Evolutionary conservation across 2,329 filamentous ascomycete genomes (phyloP).

Genomic region (Aspergillus fijiensis): DNA sequence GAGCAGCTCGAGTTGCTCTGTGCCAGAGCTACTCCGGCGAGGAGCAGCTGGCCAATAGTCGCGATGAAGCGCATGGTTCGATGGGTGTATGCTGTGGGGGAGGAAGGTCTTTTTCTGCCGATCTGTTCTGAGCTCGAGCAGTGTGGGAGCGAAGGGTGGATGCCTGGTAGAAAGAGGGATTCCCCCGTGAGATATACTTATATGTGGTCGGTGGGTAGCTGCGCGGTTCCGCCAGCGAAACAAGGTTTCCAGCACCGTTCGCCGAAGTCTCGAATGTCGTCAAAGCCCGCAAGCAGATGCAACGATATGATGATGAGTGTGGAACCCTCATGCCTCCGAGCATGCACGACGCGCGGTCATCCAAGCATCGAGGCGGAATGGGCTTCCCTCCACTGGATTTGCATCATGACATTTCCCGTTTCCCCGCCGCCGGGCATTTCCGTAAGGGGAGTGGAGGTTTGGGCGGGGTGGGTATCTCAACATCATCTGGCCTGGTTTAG

Average conservation of each 20-base stretch:
- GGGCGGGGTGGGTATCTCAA: too few species aligned
- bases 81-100: too few species aligned
- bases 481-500: too few species aligned
- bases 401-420: not conserved
- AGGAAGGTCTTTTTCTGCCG: too few species aligned
- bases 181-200: not conserved
- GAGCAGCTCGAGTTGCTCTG: constrained; percentile 18
- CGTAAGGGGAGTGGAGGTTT: not conserved
- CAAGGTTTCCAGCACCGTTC: not conserved
- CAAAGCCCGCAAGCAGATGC: not conserved
- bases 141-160: too few species aligned
- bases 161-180: not conserved
- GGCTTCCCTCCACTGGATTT: not conserved
- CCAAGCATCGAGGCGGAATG: not conserved
- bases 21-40: constrained; percentile 22
- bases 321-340: not conserved
- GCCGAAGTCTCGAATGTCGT: not conserved
- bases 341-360: not conserved
- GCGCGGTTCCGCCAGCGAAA: too few species aligned
- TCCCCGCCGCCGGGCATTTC: not conserved
- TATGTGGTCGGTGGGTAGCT: too few species aligned
- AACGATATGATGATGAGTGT: not conserved
- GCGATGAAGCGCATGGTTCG: constrained; percentile 23
- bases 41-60: constrained; percentile 18
- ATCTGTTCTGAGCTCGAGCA: too few species aligned